Conservation (phyloP, 345 rosid genomes). For the Aegle marmelos region DNA sequence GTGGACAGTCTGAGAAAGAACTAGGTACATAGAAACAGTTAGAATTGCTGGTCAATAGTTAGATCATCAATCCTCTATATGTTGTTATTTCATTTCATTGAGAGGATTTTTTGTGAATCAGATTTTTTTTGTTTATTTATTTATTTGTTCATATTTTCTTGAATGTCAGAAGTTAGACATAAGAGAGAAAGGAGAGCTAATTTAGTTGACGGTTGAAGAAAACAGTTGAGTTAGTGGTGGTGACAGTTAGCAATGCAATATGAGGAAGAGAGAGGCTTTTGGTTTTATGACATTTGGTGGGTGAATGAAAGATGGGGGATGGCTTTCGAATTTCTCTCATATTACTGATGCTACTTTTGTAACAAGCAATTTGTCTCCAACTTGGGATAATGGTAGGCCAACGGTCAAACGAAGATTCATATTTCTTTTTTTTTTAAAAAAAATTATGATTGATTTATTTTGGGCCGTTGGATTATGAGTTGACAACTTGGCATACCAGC, state of each 20-base stretch:
- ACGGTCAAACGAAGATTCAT: constrained; percentile 18
- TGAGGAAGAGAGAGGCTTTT: background rate
- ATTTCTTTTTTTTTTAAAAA: background rate
- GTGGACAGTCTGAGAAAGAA: constrained; percentile 28
- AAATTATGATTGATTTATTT: background rate
- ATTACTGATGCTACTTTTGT: constrained; percentile 8
- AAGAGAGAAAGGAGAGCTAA: background rate
- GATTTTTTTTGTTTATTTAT: background rate
- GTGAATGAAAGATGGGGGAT: constrained; percentile 14
- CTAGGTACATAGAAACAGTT: background rate
- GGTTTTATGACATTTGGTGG: constrained; percentile 7
- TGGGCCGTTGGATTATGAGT: background rate
- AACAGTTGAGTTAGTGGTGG: background rate
- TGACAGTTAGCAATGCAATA: constrained; percentile 7
- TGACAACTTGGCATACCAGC: background rate
- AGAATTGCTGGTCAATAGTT: background rate
- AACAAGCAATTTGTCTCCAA: constrained; percentile 19
- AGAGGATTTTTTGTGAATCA: background rate
- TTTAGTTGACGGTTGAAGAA: background rate
- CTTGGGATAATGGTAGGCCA: constrained; percentile 28
- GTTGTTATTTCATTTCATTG: background rate
- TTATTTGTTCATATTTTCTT: background rate
- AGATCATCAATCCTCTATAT: background rate
- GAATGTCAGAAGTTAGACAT: background rate
- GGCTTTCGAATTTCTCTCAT: constrained; percentile 1